Evolutionary conservation across 768 basidiomycete species (phyloP).

Genomic region (Calocybe cyanea): DNA sequence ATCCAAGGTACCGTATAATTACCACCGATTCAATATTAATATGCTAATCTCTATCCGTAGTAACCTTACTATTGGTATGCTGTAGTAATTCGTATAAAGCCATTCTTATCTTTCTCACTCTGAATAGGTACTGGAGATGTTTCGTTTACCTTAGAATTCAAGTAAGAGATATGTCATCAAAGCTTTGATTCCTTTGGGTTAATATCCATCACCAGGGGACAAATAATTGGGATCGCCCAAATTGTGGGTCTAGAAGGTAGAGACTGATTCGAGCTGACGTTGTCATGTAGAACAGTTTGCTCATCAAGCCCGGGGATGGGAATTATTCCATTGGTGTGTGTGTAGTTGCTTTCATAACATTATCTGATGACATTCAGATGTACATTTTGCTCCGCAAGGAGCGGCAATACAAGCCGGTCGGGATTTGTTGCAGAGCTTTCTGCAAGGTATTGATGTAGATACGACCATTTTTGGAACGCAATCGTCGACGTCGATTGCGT

Average conservation of each 20-base stretch:
- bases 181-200: neutral
- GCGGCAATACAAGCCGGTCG: constrained; percentile 50
- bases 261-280: constrained; percentile 1
- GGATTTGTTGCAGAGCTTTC: constrained; percentile 57
- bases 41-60: constrained; percentile 17
- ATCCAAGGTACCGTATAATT: constrained; percentile 48
- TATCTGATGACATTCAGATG: constrained; percentile 33
- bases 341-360: neutral
- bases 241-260: constrained; percentile 32
- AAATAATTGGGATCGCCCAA: constrained; percentile 56
- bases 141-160: constrained; percentile 53
- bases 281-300: constrained; percentile 40
- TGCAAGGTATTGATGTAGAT: constrained; percentile 57
- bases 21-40: constrained; percentile 16
- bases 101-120: constrained; percentile 23
- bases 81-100: constrained; percentile 7
- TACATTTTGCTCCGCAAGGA: constrained; percentile 59
- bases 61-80: constrained; percentile 40
- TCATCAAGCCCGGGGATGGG: constrained; percentile 56
- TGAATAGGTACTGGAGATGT: constrained; percentile 59
- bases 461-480: constrained; percentile 55
- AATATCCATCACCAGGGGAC: constrained; percentile 27
- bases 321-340: constrained; percentile 51
- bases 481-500: constrained; percentile 54
- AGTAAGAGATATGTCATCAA: constrained; percentile 29